Percentiles rank a stretch among this genome's conserved stretches.
phyloP scores from a whole-genome alignment of 352 stramenopile genomes.

The Globisporangium splendens region DNA sequence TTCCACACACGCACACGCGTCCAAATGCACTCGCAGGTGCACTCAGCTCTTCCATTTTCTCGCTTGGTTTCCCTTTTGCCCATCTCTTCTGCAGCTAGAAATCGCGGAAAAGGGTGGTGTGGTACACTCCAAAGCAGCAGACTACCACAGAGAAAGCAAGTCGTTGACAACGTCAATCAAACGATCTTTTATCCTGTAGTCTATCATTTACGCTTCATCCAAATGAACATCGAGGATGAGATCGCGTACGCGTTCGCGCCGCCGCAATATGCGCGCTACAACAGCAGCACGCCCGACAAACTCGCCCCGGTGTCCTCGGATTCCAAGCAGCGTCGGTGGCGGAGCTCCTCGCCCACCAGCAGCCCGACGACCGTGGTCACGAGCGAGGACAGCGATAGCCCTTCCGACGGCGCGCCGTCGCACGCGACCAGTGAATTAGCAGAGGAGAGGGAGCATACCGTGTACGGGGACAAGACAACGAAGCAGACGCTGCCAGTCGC shows the following conservation, averaged over 20 bases:
- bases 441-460: neutral
- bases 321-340: neutral
- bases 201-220: neutral
- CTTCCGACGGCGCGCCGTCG: neutral
- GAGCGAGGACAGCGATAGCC: neutral
- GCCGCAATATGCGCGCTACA: neutral
- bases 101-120: too few relatives aligned
- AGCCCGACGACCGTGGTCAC: neutral
- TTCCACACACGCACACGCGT: too few relatives aligned
- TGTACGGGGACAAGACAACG: neutral
- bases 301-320: too few relatives aligned
- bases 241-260: slow-evolving; percentile 11
- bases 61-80: too few relatives aligned
- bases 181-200: too few relatives aligned
- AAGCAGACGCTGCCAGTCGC: neutral
- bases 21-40: too few relatives aligned
- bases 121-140: too few relatives aligned
- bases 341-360: neutral
- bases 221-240: slow-evolving; percentile 1
- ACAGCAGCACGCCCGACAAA: neutral
- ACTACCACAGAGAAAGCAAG: too few relatives aligned
- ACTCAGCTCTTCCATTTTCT: too few relatives aligned
- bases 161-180: too few relatives aligned
- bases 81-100: too few relatives aligned
- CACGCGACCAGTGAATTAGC: neutral